Conservation (phyloP, 176 grass and related monocot species). For the Hyparrhenia diplandra region DNA sequence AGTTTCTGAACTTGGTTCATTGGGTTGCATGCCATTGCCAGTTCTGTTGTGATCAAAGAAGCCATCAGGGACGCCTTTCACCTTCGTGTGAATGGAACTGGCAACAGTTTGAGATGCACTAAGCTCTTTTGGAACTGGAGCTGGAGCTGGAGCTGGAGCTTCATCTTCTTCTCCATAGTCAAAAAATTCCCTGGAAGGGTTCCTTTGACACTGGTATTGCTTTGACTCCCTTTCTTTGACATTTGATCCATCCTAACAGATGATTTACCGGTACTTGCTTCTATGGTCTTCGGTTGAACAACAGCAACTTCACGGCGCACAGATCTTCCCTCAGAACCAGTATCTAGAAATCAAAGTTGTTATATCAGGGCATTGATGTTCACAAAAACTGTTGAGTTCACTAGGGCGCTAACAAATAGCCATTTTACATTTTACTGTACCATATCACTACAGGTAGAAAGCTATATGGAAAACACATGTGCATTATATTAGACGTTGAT, state of each 20-base stretch:
- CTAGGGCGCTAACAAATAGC: neutral
- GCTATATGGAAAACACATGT: no score
- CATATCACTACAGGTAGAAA: no score
- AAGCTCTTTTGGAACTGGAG: slow-evolving; percentile 37
- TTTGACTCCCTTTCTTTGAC: slow-evolving; percentile 28
- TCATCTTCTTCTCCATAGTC: slow-evolving; percentile 50
- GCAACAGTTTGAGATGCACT: slow-evolving; percentile 21
- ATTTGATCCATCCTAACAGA: slow-evolving; percentile 30
- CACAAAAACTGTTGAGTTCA: neutral
- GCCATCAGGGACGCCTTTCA: slow-evolving; percentile 60
- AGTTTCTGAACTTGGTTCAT: slow-evolving; percentile 30
- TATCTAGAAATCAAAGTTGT: slow-evolving; percentile 45
- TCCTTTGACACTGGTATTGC: slow-evolving; percentile 23
- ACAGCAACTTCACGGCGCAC: slow-evolving; percentile 29
- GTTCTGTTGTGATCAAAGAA: slow-evolving; percentile 54
- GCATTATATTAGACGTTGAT: neutral
- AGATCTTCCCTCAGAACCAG: slow-evolving; percentile 42
- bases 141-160: slow-evolving; percentile 15
- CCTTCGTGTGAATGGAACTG: slow-evolving; percentile 27
- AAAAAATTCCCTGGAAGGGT: slow-evolving; percentile 49
- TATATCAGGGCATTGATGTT: slow-evolving; percentile 5
- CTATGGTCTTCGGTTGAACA: slow-evolving; percentile 24
- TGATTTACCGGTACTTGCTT: slow-evolving; percentile 33
- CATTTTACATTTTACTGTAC: no score
- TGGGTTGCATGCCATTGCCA: slow-evolving; percentile 26